Conservation (phyloP, 768 basidiomycete species). For the Mycena vulgaris region DNA sequence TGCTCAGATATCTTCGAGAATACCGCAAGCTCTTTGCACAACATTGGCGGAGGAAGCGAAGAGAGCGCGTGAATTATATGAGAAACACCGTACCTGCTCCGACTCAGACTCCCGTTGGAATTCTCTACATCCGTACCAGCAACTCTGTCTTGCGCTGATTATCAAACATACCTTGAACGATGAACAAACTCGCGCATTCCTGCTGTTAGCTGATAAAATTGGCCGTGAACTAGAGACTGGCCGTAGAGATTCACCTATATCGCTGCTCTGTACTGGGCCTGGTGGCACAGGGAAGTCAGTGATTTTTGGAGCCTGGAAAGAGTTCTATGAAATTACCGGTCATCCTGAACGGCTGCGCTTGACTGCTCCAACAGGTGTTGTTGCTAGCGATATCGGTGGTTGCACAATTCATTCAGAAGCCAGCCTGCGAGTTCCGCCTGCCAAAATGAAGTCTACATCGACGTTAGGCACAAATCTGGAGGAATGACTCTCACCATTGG, state of each 20-base stretch:
- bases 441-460: slow-evolving; percentile 17
- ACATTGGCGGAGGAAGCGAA: slow-evolving; percentile 31
- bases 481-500: not conserved
- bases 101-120: not conserved
- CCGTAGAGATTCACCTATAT: not conserved
- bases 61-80: slow-evolving; percentile 1
- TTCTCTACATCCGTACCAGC: slow-evolving; percentile 14
- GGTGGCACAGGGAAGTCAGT: no score
- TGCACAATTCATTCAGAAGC: no score
- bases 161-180: slow-evolving; percentile 17
- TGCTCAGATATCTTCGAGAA: not conserved
- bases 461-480: not conserved
- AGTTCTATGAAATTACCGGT: no score
- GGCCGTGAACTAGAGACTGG: slow-evolving; percentile 1
- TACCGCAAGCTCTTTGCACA: slow-evolving; percentile 27
- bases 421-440: slow-evolving; percentile 14
- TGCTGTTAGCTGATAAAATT: no score
- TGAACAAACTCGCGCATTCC: slow-evolving; percentile 9
- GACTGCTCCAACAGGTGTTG: no score
- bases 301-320: no score
- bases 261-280: slow-evolving; percentile 36
- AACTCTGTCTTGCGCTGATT: not conserved
- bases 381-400: no score
- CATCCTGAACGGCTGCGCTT: no score
- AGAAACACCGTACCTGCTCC: no score